Percentiles rank a stretch among this genome's conserved stretches.
Conservation (phyloP, 2,329 filamentous ascomycete species). For the Monosporascus sp. region DNA sequence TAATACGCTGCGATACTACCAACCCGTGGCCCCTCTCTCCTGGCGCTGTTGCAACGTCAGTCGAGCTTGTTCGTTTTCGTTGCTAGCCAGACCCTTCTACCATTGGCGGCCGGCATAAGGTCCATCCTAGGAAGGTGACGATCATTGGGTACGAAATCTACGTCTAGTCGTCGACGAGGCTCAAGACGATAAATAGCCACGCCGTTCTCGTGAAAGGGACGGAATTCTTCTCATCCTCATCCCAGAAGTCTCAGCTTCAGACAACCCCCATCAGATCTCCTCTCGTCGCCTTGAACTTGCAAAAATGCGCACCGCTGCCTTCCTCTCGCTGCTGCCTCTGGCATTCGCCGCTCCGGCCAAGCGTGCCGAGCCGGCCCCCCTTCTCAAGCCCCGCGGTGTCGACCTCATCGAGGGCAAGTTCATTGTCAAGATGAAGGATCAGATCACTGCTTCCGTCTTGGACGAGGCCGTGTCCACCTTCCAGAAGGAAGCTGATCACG, state of each 20-base stretch:
- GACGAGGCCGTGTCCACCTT: constrained; percentile 23
- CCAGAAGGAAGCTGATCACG: constrained; percentile 25
- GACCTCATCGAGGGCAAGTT: constrained; percentile 33
- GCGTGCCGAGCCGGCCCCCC: constrained; percentile 23
- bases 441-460: constrained; percentile 23
- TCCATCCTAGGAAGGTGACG: neutral
- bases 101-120: neutral
- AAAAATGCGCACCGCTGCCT: constrained; percentile 20
- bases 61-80: neutral
- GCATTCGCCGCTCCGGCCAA: constrained; percentile 26
- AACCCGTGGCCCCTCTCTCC: neutral
- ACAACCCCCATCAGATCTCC: neutral
- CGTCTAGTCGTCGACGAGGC: neutral
- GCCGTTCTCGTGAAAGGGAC: neutral
- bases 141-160: neutral
- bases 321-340: constrained; percentile 22
- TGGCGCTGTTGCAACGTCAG: neutral
- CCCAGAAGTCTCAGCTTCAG: neutral
- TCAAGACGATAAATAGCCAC: neutral
- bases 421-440: constrained; percentile 40
- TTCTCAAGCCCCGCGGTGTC: constrained; percentile 21
- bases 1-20: neutral
- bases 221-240: neutral
- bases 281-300: constrained; percentile 6
- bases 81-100: neutral